Evolutionary conservation across 331 rosid genomes (phyloP), one percentile per base, ranked within the genome.

Genomic region (Stylosanthes scabra): DNA sequence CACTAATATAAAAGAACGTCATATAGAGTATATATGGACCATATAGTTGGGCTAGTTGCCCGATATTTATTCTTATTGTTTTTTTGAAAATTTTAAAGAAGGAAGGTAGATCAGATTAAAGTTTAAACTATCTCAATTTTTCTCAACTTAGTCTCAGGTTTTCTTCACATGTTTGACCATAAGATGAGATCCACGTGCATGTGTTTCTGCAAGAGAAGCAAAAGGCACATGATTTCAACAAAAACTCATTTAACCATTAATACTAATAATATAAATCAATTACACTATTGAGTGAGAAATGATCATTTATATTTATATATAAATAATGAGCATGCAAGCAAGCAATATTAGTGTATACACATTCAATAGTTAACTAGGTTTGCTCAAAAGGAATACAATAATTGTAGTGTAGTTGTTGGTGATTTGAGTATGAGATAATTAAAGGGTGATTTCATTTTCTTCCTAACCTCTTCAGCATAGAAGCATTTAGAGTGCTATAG

Each of bases 141-240:
- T 67, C 27, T 70, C 56, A 72, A 56, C 66, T 8, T 62, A 51
- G 31, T 72, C 83, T 60, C 14, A 71, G 37, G 58, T 20, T 20
- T 20, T 72, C 70, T 80, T 76, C 78, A 76, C 78, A 80, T 27
- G 60, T 52, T 64, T 68, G 80, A 45, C 13, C 74, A 57, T 80
- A 62, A 31, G 50, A 40, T 41, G 75, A 72, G 59, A 80, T 66
- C 69, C 71, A 9, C 54, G 40, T 58, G 68, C 80, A 31, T 37
- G 71, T 61, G 37, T 73, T 68, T 63, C 87, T 83, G 85, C 75
- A 77, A 63, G 71, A 66, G 70, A 76, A 83, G 66, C 63, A 63
- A 59, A 68, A 15, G 56, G 16, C 12, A 39, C 46, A 72, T 46
- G 9, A 8, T 67, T 41, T 67, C 63, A 79, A 58, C 69, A 49